These are phyloP conservation scores for Cairneyella variabilis DNA, from an alignment of 495 filamentous ascomycete species.

Conservation along the genomic window DNA sequence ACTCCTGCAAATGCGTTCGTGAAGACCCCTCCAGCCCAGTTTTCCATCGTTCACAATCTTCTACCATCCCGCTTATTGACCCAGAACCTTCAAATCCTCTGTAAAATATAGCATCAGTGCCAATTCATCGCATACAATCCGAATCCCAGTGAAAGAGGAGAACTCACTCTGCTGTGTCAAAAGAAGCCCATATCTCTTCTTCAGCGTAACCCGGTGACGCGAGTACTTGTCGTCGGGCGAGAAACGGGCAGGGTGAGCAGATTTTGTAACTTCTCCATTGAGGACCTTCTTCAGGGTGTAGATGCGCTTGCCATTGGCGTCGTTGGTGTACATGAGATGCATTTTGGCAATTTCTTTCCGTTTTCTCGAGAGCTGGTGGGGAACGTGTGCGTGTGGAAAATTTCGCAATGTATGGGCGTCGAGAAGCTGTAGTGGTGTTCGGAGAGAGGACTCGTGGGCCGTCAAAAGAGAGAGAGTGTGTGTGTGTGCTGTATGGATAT, in stretches of 20 bases:
- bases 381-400: no score
- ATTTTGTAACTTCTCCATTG: slow-evolving; percentile 80
- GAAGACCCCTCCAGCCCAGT: neutral
- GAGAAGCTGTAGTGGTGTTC: neutral
- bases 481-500: no score
- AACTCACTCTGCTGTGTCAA: slow-evolving; percentile 77
- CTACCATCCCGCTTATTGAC: slow-evolving; percentile 26
- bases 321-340: slow-evolving; percentile 87
- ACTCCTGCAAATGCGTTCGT: slow-evolving; percentile 12
- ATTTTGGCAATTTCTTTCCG: slow-evolving; percentile 41
- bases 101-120: slow-evolving; percentile 7
- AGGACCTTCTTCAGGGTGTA: slow-evolving; percentile 88
- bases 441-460: no score
- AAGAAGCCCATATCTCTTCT: slow-evolving; percentile 84
- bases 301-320: slow-evolving; percentile 70
- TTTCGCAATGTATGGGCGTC: no score
- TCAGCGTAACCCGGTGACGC: slow-evolving; percentile 86
- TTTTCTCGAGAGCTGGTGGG: neutral
- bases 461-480: no score
- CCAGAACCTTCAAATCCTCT: slow-evolving; percentile 38
- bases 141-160: neutral
- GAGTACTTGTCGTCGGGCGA: slow-evolving; percentile 98
- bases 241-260: slow-evolving; percentile 93
- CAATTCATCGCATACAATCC: neutral
- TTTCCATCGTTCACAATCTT: neutral